Conservation (phyloP, 495 filamentous ascomycete genomes). For the Daldinia bambusicola region DNA sequence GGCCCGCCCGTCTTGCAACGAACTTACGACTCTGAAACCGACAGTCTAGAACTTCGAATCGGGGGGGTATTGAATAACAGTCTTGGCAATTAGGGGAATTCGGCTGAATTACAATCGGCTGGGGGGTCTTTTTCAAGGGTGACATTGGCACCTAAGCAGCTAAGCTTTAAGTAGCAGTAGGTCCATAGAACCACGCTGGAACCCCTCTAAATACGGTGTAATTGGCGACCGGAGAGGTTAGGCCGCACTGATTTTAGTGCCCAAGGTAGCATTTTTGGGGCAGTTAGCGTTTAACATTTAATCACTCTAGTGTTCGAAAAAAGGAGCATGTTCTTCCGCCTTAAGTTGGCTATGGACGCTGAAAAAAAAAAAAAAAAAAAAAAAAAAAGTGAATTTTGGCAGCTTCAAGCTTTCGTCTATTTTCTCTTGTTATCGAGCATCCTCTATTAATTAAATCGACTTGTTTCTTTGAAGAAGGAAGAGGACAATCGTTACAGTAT, state of each 20-base stretch:
- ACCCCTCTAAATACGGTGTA: background rate
- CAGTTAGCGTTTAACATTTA: background rate
- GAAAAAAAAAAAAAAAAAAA: no score
- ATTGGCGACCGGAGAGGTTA: slow-evolving; percentile 1
- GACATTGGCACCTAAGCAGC: slow-evolving; percentile 24
- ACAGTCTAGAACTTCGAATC: slow-evolving; percentile 24
- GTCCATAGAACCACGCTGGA: background rate
- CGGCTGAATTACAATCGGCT: slow-evolving; percentile 40
- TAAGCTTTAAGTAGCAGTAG: background rate
- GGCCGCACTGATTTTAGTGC: slow-evolving; percentile 16
- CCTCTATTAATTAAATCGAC: no score
- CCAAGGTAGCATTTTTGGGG: slow-evolving; percentile 16
- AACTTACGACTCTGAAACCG: background rate
- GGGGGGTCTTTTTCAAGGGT: slow-evolving; percentile 5
- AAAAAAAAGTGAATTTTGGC: no score
- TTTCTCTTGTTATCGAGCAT: no score
- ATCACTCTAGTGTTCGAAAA: slow-evolving; percentile 5
- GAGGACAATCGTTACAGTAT: no score
- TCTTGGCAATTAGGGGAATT: slow-evolving; percentile 45
- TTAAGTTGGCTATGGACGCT: no score
- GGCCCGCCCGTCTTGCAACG: background rate
- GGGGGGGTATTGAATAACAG: slow-evolving; percentile 9
- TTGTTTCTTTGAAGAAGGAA: no score
- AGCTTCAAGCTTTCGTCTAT: no score
- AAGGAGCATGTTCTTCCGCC: slow-evolving; percentile 33